phyloP scores from a whole-genome alignment of 2,329 filamentous ascomycete genomes.

The Cadophora sp. region DNA sequence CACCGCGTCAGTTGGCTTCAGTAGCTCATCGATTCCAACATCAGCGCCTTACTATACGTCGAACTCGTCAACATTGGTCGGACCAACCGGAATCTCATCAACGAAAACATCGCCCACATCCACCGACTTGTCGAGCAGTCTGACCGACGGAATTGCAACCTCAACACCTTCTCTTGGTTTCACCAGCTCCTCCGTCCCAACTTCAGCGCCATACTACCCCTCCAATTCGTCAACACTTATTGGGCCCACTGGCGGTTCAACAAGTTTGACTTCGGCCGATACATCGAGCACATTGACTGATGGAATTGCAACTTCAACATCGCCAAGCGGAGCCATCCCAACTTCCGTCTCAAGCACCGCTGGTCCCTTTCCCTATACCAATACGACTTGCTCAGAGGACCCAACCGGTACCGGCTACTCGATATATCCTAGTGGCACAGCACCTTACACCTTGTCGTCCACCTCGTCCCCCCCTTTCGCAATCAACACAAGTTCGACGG shows the following conservation, averaged over 20 bases:
- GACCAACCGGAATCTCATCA: not conserved
- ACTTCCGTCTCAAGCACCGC: conserved; percentile 15
- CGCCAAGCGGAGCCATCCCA: conserved; percentile 10
- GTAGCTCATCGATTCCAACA: not conserved
- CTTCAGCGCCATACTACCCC: conserved; percentile 22
- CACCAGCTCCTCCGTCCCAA: conserved; percentile 4
- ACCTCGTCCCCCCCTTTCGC: conserved; percentile 1
- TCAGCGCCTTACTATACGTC: conserved; percentile 8
- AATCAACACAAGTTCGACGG: conserved; percentile 16
- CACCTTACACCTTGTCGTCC: not conserved
- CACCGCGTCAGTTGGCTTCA: not conserved
- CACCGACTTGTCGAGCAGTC: not conserved
- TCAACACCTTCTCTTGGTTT: not conserved
- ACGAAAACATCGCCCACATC: not conserved
- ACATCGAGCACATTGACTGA: conserved; percentile 2
- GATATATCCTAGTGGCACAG: conserved; percentile 18
- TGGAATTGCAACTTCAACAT: conserved; percentile 2
- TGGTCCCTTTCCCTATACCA: conserved; percentile 12
- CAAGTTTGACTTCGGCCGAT: not conserved
- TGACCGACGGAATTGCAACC: conserved; percentile 3
- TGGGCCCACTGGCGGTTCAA: not conserved
- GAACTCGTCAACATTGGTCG: not conserved
- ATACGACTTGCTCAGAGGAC: conserved; percentile 4
- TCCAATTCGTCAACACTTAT: conserved; percentile 15
- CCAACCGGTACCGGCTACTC: not conserved